Conservation (phyloP, 2,329 filamentous ascomycete genomes). For the Phialemoniopsis sp. region DNA sequence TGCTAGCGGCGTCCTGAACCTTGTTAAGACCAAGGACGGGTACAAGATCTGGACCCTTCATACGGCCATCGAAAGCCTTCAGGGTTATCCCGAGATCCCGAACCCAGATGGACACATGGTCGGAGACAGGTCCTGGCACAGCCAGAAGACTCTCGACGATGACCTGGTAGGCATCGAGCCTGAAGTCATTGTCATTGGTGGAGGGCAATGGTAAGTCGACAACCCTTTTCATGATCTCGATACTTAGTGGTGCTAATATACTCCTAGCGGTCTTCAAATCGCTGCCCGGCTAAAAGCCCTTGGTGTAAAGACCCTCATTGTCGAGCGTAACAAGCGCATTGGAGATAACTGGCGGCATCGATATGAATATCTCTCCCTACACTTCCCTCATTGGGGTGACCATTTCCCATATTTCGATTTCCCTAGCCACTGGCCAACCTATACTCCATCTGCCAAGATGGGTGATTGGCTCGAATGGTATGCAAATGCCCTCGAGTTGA, state of each 20-base stretch:
- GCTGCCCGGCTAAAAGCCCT: conserved; percentile 19
- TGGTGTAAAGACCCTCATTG: conserved; percentile 22
- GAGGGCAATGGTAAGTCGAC: conserved; percentile 11
- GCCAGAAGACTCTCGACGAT: conserved; percentile 17
- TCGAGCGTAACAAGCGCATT: conserved; percentile 36
- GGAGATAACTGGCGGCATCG: conserved; percentile 44
- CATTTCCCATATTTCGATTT: conserved; percentile 37
- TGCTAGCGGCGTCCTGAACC: conserved; percentile 23
- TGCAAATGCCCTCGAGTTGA: conserved; percentile 34
- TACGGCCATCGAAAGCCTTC: conserved; percentile 23
- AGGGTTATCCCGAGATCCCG: conserved; percentile 20
- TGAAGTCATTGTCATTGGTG: conserved; percentile 17
- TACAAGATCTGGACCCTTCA: conserved; percentile 28
- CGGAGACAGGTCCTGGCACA: conserved; percentile 22
- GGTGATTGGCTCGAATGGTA: conserved; percentile 39
- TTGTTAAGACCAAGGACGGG: conserved; percentile 22
- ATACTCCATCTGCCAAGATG: conserved; percentile 38
- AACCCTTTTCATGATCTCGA: background rate
- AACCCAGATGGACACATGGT: conserved; percentile 26
- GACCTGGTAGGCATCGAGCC: conserved; percentile 15
- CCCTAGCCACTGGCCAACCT: no score
- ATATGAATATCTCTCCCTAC: conserved; percentile 23
- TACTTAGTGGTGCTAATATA: no score
- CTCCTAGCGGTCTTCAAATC: conserved; percentile 24
- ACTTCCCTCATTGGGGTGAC: conserved; percentile 21